Conservation (phyloP, 164 flowering plant species). For the Liriodendron chinense region DNA sequence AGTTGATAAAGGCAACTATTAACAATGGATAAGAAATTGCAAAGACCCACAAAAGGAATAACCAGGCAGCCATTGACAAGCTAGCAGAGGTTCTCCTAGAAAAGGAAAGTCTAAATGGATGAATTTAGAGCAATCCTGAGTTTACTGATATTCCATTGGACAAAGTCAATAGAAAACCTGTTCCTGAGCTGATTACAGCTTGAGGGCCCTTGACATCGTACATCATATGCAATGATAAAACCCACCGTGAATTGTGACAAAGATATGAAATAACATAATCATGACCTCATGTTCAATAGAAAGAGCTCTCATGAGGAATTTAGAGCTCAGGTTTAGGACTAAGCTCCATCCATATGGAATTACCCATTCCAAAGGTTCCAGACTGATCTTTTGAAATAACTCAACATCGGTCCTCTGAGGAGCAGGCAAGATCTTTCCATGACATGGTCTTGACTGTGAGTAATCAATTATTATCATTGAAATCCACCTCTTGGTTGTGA, state of each 20-base stretch:
- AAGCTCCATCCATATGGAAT: background rate
- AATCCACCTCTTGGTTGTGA: background rate
- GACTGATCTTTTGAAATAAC: background rate
- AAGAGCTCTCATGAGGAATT: too few species aligned
- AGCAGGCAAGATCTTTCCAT: background rate
- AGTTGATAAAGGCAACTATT: too few species aligned
- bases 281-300: too few species aligned
- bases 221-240: background rate
- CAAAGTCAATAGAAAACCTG: constrained; percentile 12
- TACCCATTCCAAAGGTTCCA: background rate
- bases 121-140: constrained; percentile 69
- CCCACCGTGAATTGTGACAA: background rate
- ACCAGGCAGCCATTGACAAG: too few species aligned
- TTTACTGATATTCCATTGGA: constrained; percentile 28
- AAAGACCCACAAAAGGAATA: too few species aligned
- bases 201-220: constrained; percentile 8
- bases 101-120: constrained; percentile 63
- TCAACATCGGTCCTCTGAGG: background rate
- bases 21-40: too few species aligned
- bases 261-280: too few species aligned
- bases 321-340: background rate
- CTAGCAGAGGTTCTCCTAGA: too few species aligned
- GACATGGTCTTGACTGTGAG: background rate
- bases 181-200: constrained; percentile 34
- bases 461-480: background rate